Evolutionary conservation across 2,329 filamentous ascomycete species (phyloP).

Genomic region (Pyrenochaeta sp.): DNA sequence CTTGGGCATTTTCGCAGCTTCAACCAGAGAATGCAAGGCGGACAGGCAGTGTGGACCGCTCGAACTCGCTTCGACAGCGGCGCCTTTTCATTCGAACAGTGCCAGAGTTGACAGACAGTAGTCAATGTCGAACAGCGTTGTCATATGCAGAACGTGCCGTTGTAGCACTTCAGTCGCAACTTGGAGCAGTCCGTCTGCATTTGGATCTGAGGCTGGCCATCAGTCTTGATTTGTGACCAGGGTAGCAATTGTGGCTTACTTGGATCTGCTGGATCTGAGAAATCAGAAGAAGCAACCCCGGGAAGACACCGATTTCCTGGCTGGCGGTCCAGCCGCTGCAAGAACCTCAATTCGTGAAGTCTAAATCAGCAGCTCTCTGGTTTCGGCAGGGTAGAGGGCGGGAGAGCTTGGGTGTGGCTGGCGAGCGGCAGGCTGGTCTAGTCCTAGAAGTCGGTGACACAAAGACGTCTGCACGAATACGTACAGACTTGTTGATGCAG

Average conservation of each 20-base stretch:
- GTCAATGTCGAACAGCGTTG: slow-evolving; percentile 31
- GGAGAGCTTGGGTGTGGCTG: slow-evolving; percentile 11
- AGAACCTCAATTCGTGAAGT: slow-evolving; percentile 19
- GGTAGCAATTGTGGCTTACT: slow-evolving; percentile 34
- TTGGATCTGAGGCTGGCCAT: slow-evolving; percentile 19
- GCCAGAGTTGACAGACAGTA: slow-evolving; percentile 17
- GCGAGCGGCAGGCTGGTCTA: not conserved
- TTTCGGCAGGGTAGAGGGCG: slow-evolving; percentile 18
- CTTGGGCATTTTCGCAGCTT: slow-evolving; percentile 14
- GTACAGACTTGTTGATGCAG: slow-evolving; percentile 1
- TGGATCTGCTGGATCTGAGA: slow-evolving; percentile 11
- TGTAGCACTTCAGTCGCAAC: slow-evolving; percentile 5
- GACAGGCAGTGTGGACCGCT: slow-evolving; percentile 23
- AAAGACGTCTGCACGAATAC: not conserved
- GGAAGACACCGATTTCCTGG: slow-evolving; percentile 30
- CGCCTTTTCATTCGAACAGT: slow-evolving; percentile 22
- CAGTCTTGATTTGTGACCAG: slow-evolving; percentile 25
- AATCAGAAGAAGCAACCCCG: slow-evolving; percentile 24
- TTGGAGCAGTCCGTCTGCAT: slow-evolving; percentile 13
- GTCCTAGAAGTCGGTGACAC: slow-evolving; percentile 1
- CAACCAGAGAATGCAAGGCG: slow-evolving; percentile 23
- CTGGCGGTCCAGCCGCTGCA: slow-evolving; percentile 34
- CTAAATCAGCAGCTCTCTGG: slow-evolving; percentile 21
- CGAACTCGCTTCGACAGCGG: slow-evolving; percentile 21
- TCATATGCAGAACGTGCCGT: slow-evolving; percentile 35